Evolutionary conservation across 176 grass and related monocot species (phyloP).

Genomic region (Carex pumila): DNA sequence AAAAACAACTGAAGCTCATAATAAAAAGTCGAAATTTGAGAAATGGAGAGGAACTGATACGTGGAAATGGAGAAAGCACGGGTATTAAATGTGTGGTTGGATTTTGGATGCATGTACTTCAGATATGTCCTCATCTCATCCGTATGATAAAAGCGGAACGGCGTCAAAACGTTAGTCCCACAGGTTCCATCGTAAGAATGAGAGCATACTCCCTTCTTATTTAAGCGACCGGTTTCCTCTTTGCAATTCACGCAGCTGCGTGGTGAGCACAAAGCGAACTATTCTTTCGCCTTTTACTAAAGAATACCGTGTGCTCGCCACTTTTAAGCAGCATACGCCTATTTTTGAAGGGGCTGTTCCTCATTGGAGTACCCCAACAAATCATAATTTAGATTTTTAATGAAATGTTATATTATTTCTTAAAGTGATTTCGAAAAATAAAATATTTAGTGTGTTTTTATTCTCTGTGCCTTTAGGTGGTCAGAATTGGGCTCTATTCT

Average conservation of each 20-base stretch:
- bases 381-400: neutral
- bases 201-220: neutral
- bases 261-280: slow-evolving; percentile 59
- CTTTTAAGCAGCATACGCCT: slow-evolving; percentile 17
- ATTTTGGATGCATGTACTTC: neutral
- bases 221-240: neutral
- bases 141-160: neutral
- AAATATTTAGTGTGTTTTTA: too few species aligned
- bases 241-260: slow-evolving; percentile 28
- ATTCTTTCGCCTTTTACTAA: slow-evolving; percentile 75
- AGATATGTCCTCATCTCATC: neutral
- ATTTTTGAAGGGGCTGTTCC: neutral
- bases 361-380: neutral
- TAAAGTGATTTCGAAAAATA: too few species aligned
- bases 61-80: neutral
- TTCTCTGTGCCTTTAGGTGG: too few species aligned
- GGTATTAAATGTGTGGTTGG: neutral
- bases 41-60: neutral
- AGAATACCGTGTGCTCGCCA: slow-evolving; percentile 52
- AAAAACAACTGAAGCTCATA: too few species aligned
- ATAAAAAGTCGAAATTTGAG: too few species aligned
- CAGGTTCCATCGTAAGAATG: neutral
- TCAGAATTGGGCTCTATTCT: too few species aligned
- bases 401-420: too few species aligned
- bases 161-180: neutral